Evolutionary conservation across 1,284 basidiomycete genomes (phyloP).

Genomic region (Sanghuangporus weigelae): DNA sequence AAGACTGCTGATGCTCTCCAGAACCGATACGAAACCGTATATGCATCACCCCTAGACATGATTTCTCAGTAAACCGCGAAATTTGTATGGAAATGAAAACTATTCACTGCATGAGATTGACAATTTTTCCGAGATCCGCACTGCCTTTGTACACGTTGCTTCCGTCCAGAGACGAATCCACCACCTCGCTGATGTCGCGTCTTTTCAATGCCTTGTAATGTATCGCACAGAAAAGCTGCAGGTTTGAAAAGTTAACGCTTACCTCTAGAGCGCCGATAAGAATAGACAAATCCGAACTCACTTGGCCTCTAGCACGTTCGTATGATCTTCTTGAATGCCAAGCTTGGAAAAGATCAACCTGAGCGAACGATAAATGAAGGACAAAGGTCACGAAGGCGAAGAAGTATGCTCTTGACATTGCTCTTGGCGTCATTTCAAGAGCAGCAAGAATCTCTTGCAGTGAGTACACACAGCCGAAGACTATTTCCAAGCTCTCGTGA

Average conservation of each 20-base stretch:
- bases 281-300: not conserved
- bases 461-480: constrained; percentile 55
- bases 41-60: constrained; percentile 53
- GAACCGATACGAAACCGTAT: constrained; percentile 65
- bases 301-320: constrained; percentile 55
- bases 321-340: constrained; percentile 66
- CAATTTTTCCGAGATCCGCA: constrained; percentile 66
- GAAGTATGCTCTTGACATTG: constrained; percentile 55
- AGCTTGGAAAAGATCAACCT: constrained; percentile 56
- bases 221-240: constrained; percentile 59
- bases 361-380: constrained; percentile 63
- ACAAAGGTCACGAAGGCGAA: constrained; percentile 66
- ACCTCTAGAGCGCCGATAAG: not conserved
- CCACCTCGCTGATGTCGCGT: constrained; percentile 56
- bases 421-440: constrained; percentile 39
- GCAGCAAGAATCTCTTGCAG: constrained; percentile 52
- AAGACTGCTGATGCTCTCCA: constrained; percentile 69
- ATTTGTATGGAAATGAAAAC: not conserved
- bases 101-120: constrained; percentile 66
- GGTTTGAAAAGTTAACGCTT: not conserved
- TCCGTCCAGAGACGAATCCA: constrained; percentile 31
- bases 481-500: constrained; percentile 31
- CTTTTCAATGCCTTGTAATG: constrained; percentile 66
- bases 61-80: not conserved
- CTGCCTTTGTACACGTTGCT: constrained; percentile 34